Percentiles rank a stretch among this genome's conserved stretches.
Conservation (phyloP, 768 basidiomycete genomes). For the Suillus americanus region DNA sequence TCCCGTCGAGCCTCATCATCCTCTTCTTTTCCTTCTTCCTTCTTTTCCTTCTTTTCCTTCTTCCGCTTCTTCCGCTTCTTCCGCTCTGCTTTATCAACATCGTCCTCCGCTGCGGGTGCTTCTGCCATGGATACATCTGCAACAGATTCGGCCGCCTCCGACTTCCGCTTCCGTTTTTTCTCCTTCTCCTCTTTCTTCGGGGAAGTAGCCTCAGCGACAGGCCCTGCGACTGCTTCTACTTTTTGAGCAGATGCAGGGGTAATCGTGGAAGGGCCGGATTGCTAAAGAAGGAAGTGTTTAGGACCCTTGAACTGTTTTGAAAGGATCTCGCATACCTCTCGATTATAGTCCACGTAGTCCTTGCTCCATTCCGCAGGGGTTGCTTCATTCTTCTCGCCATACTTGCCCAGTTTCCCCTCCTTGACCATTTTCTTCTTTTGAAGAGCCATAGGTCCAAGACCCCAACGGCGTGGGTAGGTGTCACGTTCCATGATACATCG, state of each 20-base stretch:
- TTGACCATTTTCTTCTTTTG: constrained; percentile 99
- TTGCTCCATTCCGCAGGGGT: constrained; percentile 91
- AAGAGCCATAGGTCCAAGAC: constrained; percentile 93
- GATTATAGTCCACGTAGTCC: constrained; percentile 92
- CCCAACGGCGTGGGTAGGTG: constrained; percentile 97
- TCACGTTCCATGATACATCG: constrained; percentile 99
- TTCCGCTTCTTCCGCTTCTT: constrained; percentile 62
- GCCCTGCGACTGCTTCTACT: constrained; percentile 27
- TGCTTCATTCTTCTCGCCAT: constrained; percentile 84
- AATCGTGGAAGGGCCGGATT: constrained; percentile 38
- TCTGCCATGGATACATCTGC: constrained; percentile 44
- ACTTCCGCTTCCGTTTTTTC: constrained; percentile 86
- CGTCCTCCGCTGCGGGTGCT: constrained; percentile 38
- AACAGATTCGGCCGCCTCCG: constrained; percentile 47
- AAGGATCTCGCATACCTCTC: constrained; percentile 47
- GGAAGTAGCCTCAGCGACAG: constrained; percentile 34
- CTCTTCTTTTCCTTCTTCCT: constrained; percentile 43
- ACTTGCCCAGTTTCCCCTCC: constrained; percentile 95
- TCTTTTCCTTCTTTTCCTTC: constrained; percentile 60
- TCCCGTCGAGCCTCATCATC: constrained; percentile 64
- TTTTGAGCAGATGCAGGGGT: constrained; percentile 21
- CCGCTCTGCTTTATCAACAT: constrained; percentile 53
- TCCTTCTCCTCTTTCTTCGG: constrained; percentile 58
- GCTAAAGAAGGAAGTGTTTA: constrained; percentile 25
- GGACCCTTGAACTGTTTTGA: constrained; percentile 11